Evolutionary conservation across 2,329 filamentous ascomycete genomes (phyloP), one percentile per base, ranked within the genome.

Genomic region (Colletotrichum sublineola): DNA sequence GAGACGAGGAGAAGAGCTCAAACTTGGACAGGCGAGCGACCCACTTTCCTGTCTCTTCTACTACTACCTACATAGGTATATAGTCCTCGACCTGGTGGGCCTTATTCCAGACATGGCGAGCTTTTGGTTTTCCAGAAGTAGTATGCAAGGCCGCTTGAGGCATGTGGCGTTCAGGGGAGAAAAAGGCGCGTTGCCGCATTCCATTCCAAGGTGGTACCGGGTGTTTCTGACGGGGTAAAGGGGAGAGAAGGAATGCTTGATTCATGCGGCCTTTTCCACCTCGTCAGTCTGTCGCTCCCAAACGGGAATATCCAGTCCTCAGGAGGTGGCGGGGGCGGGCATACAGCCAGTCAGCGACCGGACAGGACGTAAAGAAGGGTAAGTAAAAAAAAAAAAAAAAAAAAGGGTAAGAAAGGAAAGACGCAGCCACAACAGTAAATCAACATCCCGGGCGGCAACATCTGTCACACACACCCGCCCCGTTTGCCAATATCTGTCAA

Each of bases 41-140:
- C 68, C 58, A 68, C 65, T 38, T 33, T 60, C 36, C 56, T 53
- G 38, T 52, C 48, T 15, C 50, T 44, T n/a, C 38, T 24, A 24
- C 24, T 24, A 24, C 24, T 24, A 24, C 24, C 24, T 24, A 24
- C 24, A 24, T 24, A 24, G 1, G 24, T 24, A 24, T 24, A 24
- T 63, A 50, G 48, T 36, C 50, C 65, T 68, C 33, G 48, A 36
- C 18, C 38, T 29, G 40, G 70, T 73, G 61, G 70, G 36, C 48
- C 60, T 18, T 56, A 55, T 73, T 56, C 66, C 67, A 73, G 55
- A 61, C 64, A 70, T 65, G 24, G 48, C 50, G 60, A 73, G 53
- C n/a, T 52, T 48, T 44, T 48, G 57, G n/a, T 60, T 42, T 69
- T 69, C 66, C 66, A 61, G 60, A 72, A 69, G 60, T 40, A 65